phyloP scores from a whole-genome alignment of 1,284 basidiomycete genomes.

The Wallemia ichthyophaga region DNA sequence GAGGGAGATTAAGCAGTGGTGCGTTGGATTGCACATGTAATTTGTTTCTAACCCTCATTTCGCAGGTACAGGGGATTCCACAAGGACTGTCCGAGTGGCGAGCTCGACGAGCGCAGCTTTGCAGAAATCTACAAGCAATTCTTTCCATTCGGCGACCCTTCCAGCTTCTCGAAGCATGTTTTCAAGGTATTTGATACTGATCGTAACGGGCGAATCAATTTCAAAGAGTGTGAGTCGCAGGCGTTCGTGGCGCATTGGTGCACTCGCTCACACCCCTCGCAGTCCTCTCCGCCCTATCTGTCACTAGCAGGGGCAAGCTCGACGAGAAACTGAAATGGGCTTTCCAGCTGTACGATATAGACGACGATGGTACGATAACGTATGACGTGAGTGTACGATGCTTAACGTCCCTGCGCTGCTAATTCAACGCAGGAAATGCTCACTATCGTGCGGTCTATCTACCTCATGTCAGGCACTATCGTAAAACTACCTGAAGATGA shows the following conservation, averaged over 20 bases:
- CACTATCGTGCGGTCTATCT: conserved; percentile 77
- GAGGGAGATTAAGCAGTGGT: conserved; percentile 1
- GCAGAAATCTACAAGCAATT: conserved; percentile 97
- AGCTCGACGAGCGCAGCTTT: conserved; percentile 87
- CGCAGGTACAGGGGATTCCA: conserved; percentile 91
- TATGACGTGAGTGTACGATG: conserved; percentile 27
- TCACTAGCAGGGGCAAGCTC: conserved; percentile 70
- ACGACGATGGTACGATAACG: conserved; percentile 84
- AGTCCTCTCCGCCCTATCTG: conserved; percentile 39
- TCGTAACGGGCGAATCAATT: conserved; percentile 84
- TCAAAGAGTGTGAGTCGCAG: conserved; percentile 28
- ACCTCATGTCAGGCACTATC: conserved; percentile 99
- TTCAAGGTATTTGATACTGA: conserved; percentile 95
- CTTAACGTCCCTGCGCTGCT: neutral
- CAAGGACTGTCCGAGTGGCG: conserved; percentile 92
- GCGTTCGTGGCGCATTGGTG: conserved; percentile 2
- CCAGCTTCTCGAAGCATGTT: conserved; percentile 89
- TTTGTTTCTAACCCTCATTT: neutral
- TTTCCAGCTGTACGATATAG: conserved; percentile 97
- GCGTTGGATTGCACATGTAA: neutral
- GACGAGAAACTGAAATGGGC: conserved; percentile 99
- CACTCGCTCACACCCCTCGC: neutral
- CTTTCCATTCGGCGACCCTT: conserved; percentile 97
- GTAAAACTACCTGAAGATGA: conserved; percentile 90
- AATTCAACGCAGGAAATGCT: conserved; percentile 47